Evolutionary conservation across 805 yeast species (phyloP).

Genomic region (Yarrowia divulgata): DNA sequence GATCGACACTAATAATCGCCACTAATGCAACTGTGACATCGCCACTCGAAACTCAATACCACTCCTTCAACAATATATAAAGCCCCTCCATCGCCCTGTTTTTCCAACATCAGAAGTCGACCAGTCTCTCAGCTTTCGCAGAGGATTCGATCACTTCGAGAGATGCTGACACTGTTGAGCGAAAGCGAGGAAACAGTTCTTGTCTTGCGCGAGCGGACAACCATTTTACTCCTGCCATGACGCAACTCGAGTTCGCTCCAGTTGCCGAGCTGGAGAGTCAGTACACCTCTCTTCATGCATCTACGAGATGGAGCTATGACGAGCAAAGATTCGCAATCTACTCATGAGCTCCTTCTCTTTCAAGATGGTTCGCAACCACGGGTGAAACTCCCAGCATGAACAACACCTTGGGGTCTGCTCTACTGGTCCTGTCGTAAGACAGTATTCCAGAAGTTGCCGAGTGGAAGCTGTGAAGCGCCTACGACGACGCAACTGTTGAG

Average conservation of each 20-base stretch:
- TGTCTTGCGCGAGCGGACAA: slow-evolving; percentile 11
- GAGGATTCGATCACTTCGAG: slow-evolving; percentile 7
- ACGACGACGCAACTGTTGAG: slow-evolving; percentile 3
- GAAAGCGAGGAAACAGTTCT: neutral
- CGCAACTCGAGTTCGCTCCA: neutral
- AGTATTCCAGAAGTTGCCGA: slow-evolving; percentile 7
- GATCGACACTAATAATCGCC: too few species aligned
- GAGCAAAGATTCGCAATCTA: slow-evolving; percentile 12
- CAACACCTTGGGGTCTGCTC: slow-evolving; percentile 10
- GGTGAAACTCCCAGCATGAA: slow-evolving; percentile 11
- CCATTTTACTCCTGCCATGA: neutral
- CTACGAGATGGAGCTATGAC: neutral
- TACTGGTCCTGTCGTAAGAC: slow-evolving; percentile 2
- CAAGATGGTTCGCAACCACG: slow-evolving; percentile 17
- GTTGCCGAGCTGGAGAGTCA: slow-evolving; percentile 6
- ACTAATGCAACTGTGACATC: too few species aligned
- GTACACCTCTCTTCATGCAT: slow-evolving; percentile 10
- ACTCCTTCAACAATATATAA: neutral
- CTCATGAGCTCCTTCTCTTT: slow-evolving; percentile 4
- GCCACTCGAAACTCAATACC: neutral
- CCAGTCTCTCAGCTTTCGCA: slow-evolving; percentile 1
- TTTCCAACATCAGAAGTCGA: neutral
- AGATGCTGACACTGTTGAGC: slow-evolving; percentile 2
- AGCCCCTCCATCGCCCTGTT: neutral
- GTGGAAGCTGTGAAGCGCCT: neutral